Evolutionary conservation across 306 rosid genomes (phyloP).

Genomic region (Lablab purpureus): DNA sequence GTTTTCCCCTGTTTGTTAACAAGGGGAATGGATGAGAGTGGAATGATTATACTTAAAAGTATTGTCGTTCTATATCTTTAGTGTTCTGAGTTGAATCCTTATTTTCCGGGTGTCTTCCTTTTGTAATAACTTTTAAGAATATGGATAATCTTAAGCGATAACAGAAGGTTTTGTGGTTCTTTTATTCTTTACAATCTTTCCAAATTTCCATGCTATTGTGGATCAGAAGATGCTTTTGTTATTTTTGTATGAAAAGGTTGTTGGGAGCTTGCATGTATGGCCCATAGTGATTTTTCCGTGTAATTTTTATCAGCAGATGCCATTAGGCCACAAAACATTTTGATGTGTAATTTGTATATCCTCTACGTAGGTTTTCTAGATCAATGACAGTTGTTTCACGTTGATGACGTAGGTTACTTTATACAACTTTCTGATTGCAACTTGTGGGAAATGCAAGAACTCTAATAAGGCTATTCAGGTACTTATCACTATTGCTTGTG

Average conservation of each 20-base stretch:
- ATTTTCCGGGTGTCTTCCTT: neutral
- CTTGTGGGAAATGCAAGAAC: conserved; percentile 86
- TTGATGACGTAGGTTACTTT: conserved; percentile 66
- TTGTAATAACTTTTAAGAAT: conserved; percentile 13
- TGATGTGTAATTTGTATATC: neutral
- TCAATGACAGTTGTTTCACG: conserved; percentile 36
- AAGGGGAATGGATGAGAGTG: neutral
- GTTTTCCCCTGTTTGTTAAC: conserved; percentile 2
- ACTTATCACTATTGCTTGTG: conserved; percentile 15
- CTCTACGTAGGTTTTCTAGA: conserved; percentile 9
- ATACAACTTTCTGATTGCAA: conserved; percentile 79
- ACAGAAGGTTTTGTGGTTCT: neutral
- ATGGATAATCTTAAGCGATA: conserved; percentile 30
- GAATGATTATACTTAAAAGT: neutral
- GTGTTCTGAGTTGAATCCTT: neutral
- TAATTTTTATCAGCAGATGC: neutral
- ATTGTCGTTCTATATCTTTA: conserved; percentile 1
- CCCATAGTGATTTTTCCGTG: neutral
- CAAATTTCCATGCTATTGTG: neutral
- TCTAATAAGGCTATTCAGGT: conserved; percentile 90
- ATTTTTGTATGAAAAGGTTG: conserved; percentile 19
- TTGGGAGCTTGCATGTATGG: conserved; percentile 31
- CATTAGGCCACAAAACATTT: neutral
- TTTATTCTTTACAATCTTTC: conserved; percentile 17
- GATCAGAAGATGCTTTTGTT: neutral